A percentile compares a stretch with the other conserved stretches of the same genome.
phyloP scores from a whole-genome alignment of 768 basidiomycete genomes.

The Rhizopogon sp. region DNA sequence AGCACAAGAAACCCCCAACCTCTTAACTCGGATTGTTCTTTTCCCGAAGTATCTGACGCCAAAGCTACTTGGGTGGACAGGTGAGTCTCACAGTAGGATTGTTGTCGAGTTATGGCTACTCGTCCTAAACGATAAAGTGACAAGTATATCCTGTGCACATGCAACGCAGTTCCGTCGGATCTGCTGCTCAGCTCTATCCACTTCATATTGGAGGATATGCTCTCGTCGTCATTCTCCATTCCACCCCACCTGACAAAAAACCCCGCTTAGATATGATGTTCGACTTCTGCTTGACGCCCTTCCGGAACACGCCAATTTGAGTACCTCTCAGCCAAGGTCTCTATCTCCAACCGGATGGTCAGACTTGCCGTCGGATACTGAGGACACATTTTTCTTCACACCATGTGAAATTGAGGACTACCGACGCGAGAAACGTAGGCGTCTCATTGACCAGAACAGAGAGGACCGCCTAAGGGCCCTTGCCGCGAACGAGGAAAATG shows the following conservation, averaged over 20 bases:
- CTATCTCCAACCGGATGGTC: slow-evolving; percentile 69
- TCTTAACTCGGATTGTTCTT: slow-evolving; percentile 6
- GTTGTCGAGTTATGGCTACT: background rate
- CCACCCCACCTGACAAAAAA: slow-evolving; percentile 15
- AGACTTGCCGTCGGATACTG: slow-evolving; percentile 78
- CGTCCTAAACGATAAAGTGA: background rate
- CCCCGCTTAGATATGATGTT: slow-evolving; percentile 63
- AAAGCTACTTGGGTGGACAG: slow-evolving; percentile 73
- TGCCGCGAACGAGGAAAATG: slow-evolving; percentile 30
- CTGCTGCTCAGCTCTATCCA: slow-evolving; percentile 1
- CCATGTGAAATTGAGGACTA: slow-evolving; percentile 64
- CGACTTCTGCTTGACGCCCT: slow-evolving; percentile 66
- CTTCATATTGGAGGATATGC: slow-evolving; percentile 6
- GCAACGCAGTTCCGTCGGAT: slow-evolving; percentile 2
- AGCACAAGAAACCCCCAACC: background rate
- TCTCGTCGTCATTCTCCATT: slow-evolving; percentile 14
- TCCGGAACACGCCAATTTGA: slow-evolving; percentile 12
- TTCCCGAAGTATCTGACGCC: slow-evolving; percentile 1
- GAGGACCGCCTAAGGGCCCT: slow-evolving; percentile 66
- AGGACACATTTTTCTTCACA: slow-evolving; percentile 80
- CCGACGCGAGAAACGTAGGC: slow-evolving; percentile 61
- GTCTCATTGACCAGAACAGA: slow-evolving; percentile 50
- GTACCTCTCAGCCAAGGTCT: slow-evolving; percentile 6
- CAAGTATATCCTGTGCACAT: background rate
- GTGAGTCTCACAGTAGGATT: slow-evolving; percentile 44